Conservation (phyloP, 306 rosid species). For the Citrullus mucosospermus region DNA sequence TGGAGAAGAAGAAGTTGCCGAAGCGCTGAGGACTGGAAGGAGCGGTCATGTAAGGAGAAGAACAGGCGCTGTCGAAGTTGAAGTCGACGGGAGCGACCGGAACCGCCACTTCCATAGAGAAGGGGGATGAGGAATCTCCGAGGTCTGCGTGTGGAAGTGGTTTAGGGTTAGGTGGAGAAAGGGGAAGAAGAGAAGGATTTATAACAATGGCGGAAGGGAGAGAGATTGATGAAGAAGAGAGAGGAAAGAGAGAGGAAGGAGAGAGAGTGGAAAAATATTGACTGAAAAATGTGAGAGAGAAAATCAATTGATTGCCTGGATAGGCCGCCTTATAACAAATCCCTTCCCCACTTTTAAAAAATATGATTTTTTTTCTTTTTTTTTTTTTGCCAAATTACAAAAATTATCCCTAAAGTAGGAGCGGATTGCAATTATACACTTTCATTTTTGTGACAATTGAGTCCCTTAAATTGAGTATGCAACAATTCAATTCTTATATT, state of each 20-base stretch:
- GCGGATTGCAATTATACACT: too few relatives aligned
- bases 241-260: background rate
- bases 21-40: constrained; percentile 82
- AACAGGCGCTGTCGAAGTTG: constrained; percentile 56
- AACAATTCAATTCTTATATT: too few relatives aligned
- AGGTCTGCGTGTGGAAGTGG: background rate
- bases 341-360: background rate
- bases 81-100: constrained; percentile 24
- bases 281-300: background rate
- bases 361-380: background rate
- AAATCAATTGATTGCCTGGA: background rate
- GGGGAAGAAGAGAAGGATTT: background rate
- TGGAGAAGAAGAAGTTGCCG: constrained; percentile 47
- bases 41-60: constrained; percentile 84
- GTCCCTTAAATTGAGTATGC: too few relatives aligned
- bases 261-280: constrained; percentile 1
- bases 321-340: background rate
- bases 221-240: background rate
- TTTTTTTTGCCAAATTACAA: too few relatives aligned
- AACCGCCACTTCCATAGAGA: constrained; percentile 25
- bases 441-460: too few relatives aligned
- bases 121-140: background rate
- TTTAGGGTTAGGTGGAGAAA: background rate
- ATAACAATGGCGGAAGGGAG: background rate
- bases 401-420: too few relatives aligned